Conservation (phyloP, 257 asterid genomes). For the Przewalskia tangutica region DNA sequence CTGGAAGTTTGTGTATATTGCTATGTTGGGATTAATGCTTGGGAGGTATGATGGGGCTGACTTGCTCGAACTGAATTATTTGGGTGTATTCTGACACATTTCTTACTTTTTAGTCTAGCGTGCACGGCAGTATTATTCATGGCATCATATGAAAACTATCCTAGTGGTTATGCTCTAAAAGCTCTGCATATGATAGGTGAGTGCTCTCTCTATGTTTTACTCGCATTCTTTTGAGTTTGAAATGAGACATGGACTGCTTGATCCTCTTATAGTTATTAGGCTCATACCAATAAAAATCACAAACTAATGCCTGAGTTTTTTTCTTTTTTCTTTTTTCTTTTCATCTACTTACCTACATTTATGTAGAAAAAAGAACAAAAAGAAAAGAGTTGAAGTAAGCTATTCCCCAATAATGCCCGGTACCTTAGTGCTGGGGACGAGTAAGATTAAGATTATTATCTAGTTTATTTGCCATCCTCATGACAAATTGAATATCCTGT, state of each 20-base stretch:
- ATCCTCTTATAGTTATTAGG: neutral
- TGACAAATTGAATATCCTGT: neutral
- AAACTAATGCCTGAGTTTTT: neutral
- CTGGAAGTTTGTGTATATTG: conserved; percentile 66
- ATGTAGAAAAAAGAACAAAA: neutral
- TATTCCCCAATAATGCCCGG: neutral
- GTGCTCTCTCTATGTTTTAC: conserved; percentile 19
- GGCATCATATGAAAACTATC: conserved; percentile 94
- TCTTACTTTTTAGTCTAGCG: conserved; percentile 66
- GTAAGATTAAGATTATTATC: neutral
- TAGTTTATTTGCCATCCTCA: neutral
- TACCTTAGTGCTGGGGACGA: neutral
- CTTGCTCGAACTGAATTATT: neutral
- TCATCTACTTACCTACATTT: neutral
- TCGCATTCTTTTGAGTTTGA: neutral
- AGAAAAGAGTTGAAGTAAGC: neutral
- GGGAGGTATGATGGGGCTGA: conserved; percentile 43
- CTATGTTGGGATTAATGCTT: conserved; percentile 60
- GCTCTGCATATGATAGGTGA: conserved; percentile 64
- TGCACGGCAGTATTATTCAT: conserved; percentile 54
- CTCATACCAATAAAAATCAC: neutral
- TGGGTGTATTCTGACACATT: conserved; percentile 25
- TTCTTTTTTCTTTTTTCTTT: neutral
- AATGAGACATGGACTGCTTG: neutral
- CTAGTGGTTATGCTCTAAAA: conserved; percentile 74